A percentile compares a stretch with the other conserved stretches of the same genome.
Conservation (phyloP, 306 rosid genomes). For the Amphicarpaea edgeworthii region DNA sequence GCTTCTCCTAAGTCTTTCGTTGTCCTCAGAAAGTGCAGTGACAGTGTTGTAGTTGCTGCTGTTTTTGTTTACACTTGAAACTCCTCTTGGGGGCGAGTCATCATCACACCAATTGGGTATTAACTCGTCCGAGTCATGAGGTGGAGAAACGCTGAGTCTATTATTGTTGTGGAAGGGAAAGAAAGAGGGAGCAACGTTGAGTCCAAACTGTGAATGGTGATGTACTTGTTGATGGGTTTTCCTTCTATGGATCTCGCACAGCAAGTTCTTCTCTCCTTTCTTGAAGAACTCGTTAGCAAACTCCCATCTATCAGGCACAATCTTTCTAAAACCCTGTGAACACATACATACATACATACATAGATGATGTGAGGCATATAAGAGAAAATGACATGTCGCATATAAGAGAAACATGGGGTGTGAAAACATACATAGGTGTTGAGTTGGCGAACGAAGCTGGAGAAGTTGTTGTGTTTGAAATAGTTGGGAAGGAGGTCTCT, state of each 20-base stretch:
- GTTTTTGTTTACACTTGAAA: slow-evolving; percentile 24
- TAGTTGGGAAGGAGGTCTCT: slow-evolving; percentile 96
- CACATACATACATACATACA: slow-evolving; percentile 72
- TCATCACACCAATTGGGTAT: slow-evolving; percentile 66
- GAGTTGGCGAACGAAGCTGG: slow-evolving; percentile 98
- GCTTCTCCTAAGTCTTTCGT: slow-evolving; percentile 82
- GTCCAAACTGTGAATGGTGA: slow-evolving; percentile 53
- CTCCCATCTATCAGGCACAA: slow-evolving; percentile 99
- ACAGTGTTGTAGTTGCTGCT: slow-evolving; percentile 41
- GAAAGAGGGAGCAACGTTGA: slow-evolving; percentile 53
- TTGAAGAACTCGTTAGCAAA: slow-evolving; percentile 93
- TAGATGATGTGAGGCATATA: too few relatives aligned
- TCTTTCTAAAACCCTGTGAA: slow-evolving; percentile 90
- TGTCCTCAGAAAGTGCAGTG: slow-evolving; percentile 83
- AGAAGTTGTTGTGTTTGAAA: slow-evolving; percentile 97
- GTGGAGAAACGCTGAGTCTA: slow-evolving; percentile 73
- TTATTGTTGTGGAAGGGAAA: slow-evolving; percentile 62
- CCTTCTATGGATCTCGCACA: slow-evolving; percentile 93
- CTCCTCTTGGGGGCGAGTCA: slow-evolving; percentile 70
- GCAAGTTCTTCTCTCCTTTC: slow-evolving; percentile 88
- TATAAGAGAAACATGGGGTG: neutral
- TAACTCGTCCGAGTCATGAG: slow-evolving; percentile 80
- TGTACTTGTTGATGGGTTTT: slow-evolving; percentile 65
- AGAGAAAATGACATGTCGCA: too few relatives aligned
- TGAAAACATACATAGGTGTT: slow-evolving; percentile 74